phyloP scores from a whole-genome alignment of 805 yeast species.

The Teunomyces tritomae region DNA sequence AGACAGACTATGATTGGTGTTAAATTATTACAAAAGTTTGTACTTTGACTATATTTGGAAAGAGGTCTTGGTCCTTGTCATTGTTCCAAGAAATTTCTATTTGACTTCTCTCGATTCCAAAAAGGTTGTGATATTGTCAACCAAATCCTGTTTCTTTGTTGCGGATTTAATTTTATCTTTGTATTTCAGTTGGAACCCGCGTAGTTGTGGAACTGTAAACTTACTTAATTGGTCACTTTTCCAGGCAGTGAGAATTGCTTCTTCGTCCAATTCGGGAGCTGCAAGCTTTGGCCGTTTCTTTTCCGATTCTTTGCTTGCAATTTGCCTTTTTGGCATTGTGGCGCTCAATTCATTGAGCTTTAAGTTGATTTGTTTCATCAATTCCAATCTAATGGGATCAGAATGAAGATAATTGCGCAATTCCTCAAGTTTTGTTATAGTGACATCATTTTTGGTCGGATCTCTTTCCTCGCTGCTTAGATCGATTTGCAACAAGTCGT shows the following conservation, averaged over 20 bases:
- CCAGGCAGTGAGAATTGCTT: slow-evolving; percentile 43
- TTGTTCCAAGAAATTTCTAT: background rate
- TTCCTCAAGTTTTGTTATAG: slow-evolving; percentile 14
- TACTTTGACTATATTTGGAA: background rate
- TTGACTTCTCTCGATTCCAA: slow-evolving; percentile 12
- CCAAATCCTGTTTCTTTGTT: slow-evolving; percentile 40
- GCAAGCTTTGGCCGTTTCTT: slow-evolving; percentile 17
- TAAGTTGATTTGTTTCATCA: slow-evolving; percentile 10
- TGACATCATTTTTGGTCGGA: slow-evolving; percentile 20
- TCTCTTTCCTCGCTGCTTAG: slow-evolving; percentile 13
- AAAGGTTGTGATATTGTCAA: slow-evolving; percentile 38
- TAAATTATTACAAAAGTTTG: no score
- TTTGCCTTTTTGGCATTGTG: slow-evolving; percentile 8
- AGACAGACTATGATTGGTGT: no score
- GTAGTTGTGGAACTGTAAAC: slow-evolving; percentile 44
- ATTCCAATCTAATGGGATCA: slow-evolving; percentile 7
- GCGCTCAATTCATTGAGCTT: slow-evolving; percentile 11
- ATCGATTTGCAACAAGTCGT: slow-evolving; percentile 55
- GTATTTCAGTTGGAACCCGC: slow-evolving; percentile 35
- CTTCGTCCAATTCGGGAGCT: slow-evolving; percentile 30
- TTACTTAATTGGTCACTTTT: slow-evolving; percentile 28
- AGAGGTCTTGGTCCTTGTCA: background rate
- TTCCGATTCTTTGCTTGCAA: slow-evolving; percentile 12
- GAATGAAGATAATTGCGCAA: slow-evolving; percentile 7
- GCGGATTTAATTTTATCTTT: slow-evolving; percentile 34